Conservation (phyloP, 257 asterid genomes). For the Solanum pimpinellifolium region DNA sequence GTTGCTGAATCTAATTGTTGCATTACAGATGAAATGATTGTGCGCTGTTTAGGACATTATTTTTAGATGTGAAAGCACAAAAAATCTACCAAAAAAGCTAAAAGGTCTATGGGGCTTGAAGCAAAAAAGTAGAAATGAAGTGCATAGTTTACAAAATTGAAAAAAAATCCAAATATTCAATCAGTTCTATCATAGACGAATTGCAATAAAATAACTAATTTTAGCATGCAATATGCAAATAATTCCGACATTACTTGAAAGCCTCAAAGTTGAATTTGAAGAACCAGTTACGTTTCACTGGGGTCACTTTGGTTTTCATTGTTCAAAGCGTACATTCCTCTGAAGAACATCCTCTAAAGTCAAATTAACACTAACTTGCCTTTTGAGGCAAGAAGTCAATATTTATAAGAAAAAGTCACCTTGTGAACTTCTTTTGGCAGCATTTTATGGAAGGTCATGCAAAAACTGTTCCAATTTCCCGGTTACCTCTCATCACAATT, state of each 20-base stretch:
- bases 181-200: neutral
- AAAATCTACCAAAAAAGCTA: neutral
- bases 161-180: neutral
- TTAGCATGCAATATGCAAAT: neutral
- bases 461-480: slow-evolving; percentile 90
- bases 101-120: neutral
- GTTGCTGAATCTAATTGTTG: neutral
- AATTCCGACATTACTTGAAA: neutral
- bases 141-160: neutral
- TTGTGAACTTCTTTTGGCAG: slow-evolving; percentile 24
- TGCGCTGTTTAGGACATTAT: neutral
- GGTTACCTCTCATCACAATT: slow-evolving; percentile 78
- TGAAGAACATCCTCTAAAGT: neutral
- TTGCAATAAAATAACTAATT: neutral
- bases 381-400: neutral
- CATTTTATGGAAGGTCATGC: slow-evolving; percentile 99
- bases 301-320: neutral
- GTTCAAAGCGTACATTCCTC: neutral
- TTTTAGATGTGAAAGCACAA: neutral
- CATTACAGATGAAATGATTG: neutral
- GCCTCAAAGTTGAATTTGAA: neutral
- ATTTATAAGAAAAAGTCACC: neutral
- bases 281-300: neutral
- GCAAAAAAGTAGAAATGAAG: neutral
- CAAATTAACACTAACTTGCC: neutral